These are phyloP conservation scores for Colletotrichum navitas DNA, from an alignment of 2,329 filamentous ascomycete genomes.

Conservation along the genomic window DNA sequence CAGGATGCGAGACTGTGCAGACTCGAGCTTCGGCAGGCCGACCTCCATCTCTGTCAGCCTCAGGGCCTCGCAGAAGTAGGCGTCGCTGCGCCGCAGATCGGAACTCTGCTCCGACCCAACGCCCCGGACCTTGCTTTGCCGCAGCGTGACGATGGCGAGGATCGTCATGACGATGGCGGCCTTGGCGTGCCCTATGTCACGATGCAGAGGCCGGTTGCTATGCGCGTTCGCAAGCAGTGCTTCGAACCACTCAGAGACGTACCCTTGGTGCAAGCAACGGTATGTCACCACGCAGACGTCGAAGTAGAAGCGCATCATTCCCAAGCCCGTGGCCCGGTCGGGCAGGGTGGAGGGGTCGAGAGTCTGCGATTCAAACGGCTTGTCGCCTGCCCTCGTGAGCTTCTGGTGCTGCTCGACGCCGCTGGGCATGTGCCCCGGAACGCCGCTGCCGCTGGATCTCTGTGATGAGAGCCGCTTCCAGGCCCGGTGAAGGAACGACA, in stretches of 20 bases:
- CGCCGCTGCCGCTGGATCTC: constrained; percentile 45
- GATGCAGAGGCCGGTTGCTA: constrained; percentile 52
- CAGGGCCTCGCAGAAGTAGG: constrained; percentile 45
- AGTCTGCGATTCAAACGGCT: constrained; percentile 45
- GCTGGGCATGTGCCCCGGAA: constrained; percentile 39
- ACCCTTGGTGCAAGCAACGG: constrained; percentile 66
- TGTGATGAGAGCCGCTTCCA: constrained; percentile 59
- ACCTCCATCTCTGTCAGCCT: constrained; percentile 59
- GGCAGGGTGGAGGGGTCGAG: constrained; percentile 42
- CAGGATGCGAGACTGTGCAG: constrained; percentile 68
- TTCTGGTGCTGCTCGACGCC: constrained; percentile 45
- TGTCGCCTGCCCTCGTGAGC: constrained; percentile 48
- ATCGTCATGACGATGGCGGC: constrained; percentile 62
- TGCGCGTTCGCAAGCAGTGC: constrained; percentile 54
- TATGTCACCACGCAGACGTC: constrained; percentile 71
- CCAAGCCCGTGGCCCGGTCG: constrained; percentile 37
- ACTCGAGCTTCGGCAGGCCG: constrained; percentile 66
- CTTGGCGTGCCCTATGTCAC: constrained; percentile 58
- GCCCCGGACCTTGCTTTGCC: constrained; percentile 54
- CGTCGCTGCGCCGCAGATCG: constrained; percentile 45
- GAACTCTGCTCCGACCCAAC: constrained; percentile 18
- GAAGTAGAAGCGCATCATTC: constrained; percentile 62
- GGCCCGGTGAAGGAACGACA: constrained; percentile 68
- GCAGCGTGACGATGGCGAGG: constrained; percentile 62
- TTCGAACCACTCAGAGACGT: constrained; percentile 61